Conservation (phyloP, 192 early-diverging fungal genomes). For the Powellomyces hirtus region DNA sequence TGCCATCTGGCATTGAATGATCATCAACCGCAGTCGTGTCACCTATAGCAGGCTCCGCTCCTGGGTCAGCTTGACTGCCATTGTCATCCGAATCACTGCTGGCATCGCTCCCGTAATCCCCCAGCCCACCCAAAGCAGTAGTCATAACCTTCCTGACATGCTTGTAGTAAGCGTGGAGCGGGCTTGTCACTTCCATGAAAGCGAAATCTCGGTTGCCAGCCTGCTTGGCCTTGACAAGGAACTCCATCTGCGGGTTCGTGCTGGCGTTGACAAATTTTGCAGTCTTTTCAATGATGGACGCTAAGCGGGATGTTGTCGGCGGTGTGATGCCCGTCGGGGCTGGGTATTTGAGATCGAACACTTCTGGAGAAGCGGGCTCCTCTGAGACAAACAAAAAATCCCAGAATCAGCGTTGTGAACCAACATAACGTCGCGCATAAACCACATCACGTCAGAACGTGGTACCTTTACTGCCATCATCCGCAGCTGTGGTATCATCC, state of each 20-base stretch:
- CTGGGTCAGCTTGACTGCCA: neutral
- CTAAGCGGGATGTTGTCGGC: conserved; percentile 56
- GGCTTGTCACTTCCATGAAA: conserved; percentile 59
- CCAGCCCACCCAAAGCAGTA: conserved; percentile 58
- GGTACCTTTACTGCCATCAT: too few relatives aligned
- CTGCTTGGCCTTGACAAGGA: conserved; percentile 72
- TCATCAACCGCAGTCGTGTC: neutral
- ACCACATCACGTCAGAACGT: too few relatives aligned
- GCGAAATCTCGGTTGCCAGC: conserved; percentile 68
- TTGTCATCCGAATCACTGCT: conserved; percentile 7
- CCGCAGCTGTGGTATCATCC: too few relatives aligned
- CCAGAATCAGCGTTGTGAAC: neutral
- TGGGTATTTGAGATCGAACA: conserved; percentile 41
- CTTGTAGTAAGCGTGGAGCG: conserved; percentile 69
- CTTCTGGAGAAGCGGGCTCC: conserved; percentile 5
- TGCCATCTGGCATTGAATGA: neutral
- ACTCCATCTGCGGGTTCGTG: conserved; percentile 63
- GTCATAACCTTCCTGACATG: conserved; percentile 63
- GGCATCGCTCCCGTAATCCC: conserved; percentile 42
- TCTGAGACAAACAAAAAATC: neutral
- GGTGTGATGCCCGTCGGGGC: conserved; percentile 37
- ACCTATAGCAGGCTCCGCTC: neutral
- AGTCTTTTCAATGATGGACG: conserved; percentile 68
- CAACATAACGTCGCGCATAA: too few relatives aligned
- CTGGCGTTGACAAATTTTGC: conserved; percentile 63